Base-by-base conservation (phyloP, 805 yeast species). In the Pichia rugopelliculosa region DNA sequence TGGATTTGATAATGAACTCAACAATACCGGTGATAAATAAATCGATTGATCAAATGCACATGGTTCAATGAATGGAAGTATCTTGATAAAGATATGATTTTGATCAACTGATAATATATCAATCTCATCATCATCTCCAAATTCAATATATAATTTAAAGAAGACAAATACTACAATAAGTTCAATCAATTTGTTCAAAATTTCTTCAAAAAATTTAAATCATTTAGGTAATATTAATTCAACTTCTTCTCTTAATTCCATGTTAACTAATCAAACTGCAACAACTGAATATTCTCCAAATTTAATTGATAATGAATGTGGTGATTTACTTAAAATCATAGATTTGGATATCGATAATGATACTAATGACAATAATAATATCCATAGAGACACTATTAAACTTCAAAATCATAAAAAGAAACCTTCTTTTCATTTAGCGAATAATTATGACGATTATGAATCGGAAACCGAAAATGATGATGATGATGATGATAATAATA, bases 61-160 rank as follows among this genome's bases (percentile, higher is more conserved):
- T 17, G 93, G 89, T 51, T 83, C 91, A 2, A 79, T 72, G 47
- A 82, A 75, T 1, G 91, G 74, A 51, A 77, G 75, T 0, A 84
- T 50, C 47, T 75, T 64, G 1, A 80, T 70, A 15, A 66, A 57
- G 25, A 64, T 38, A 50, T 26, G 38, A 42, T 46, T 42, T 15
- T 30, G 34, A 23, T 45, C 52, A 6, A 47, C 21, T 4, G 38
- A 36, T 4, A 53, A 48, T 13, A 66, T 62, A 3, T 79, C 80
- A 42, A 75, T 62, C n/a, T 30, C 34, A 30, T 30, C 10, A 7
- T 30, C 34, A 30, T 30, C 40, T 15, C 40, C 40, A 9, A 2
- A 18, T n/a, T 38, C n/a, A 10, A 4, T 38, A 10, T 23, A 24
- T 10, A 24, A 38, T 13, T n/a, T 15, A 8, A 38, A 22, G 8